Evolutionary conservation across 2,329 filamentous ascomycete genomes (phyloP), one percentile per base, ranked within the genome.

Genomic region (Knufia fluminis): DNA sequence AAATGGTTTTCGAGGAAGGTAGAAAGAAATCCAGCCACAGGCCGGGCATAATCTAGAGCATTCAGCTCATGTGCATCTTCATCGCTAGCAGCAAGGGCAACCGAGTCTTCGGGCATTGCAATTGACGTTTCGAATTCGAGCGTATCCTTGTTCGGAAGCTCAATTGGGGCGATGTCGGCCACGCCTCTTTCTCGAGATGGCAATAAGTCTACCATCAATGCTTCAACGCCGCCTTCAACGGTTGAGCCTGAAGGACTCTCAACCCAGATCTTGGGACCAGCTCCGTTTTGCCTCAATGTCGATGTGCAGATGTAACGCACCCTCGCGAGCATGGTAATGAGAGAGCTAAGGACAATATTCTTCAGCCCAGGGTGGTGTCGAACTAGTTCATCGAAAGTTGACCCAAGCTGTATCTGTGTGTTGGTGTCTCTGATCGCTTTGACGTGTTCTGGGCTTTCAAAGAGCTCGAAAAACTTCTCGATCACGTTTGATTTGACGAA

Each of bases 391-490:
- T 99, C 92, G 61, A 98, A 96, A 35, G 83, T 85, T 22, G 78
- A 79, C 9, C 92, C 92, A 44, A 98, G 77, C 33, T 80, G 79
- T 24, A 77, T 78, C 8, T 90, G 78, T 51, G 94, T 74, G 31
- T 83, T 80, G 3, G 77, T 72, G 56, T 95, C 91, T 54, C 86
- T 81, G 75, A 98, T 82, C 55, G 83, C 85, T 59, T 85, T 86
- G 51, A 98, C 81, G 66, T 99, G 94, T 14, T 81, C 77, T 2
- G 89, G 82, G 57, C 88, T 97, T 66, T 96, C 87, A 57, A 98
- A 98, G n/a, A 97, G 88, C 63, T 96, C 87, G 56, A 98, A 85
- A 64, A 90, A 97, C 58, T 81, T 86, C 50, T 90, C 83, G 39
- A 98, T 75, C 1, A 88, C 90, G 51, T 80, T 76, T 0, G 90